Evolutionary conservation across 805 yeast species (phyloP).

Genomic region (Brettanomyces bruxellensis): DNA sequence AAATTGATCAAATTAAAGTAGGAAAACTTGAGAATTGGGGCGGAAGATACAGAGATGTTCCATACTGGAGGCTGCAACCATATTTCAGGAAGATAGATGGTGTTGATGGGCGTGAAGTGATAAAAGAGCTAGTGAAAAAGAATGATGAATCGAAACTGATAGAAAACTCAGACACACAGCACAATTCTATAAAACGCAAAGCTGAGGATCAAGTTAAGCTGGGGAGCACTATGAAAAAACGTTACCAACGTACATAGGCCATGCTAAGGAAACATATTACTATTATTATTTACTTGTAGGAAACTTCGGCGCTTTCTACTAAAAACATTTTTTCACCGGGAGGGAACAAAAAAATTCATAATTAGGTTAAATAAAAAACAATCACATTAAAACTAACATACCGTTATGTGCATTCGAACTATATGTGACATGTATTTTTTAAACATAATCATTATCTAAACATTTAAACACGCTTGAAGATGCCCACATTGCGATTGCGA

Average conservation of each 20-base stretch:
- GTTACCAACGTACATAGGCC: background rate
- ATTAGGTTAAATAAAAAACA: too few relatives aligned
- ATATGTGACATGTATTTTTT: too few relatives aligned
- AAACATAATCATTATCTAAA: too few relatives aligned
- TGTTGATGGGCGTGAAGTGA: conserved; percentile 37
- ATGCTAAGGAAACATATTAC: background rate
- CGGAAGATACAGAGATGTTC: conserved; percentile 69
- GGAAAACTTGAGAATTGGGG: conserved; percentile 65
- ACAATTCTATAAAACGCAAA: background rate
- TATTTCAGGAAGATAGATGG: conserved; percentile 88
- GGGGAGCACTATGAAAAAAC: background rate
- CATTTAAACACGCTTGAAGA: too few relatives aligned
- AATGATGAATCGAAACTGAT: background rate
- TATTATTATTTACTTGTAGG: too few relatives aligned
- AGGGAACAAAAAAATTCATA: too few relatives aligned
- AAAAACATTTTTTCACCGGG: too few relatives aligned
- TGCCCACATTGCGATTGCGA: too few relatives aligned
- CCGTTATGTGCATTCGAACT: too few relatives aligned
- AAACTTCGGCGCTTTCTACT: too few relatives aligned
- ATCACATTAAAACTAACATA: too few relatives aligned
- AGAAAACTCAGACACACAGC: background rate
- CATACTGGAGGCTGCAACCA: conserved; percentile 97
- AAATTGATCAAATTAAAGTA: conserved; percentile 42
- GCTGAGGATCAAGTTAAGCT: background rate
- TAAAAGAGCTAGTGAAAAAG: background rate